Conservation (phyloP, 768 basidiomycete species). For the Russula lepida region DNA sequence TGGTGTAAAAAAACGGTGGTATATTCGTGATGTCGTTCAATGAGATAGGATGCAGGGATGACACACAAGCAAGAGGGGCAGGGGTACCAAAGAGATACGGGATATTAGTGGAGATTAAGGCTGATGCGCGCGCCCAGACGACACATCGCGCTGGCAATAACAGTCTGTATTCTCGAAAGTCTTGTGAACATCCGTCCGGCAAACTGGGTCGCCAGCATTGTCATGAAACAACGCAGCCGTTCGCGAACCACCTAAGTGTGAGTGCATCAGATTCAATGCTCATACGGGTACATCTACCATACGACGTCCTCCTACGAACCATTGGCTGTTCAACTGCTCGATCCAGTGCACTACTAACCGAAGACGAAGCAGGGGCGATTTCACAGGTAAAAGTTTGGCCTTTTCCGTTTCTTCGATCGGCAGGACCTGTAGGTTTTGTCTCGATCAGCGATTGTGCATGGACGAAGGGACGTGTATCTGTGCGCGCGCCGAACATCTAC, state of each 20-base stretch:
- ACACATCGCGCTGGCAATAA: background rate
- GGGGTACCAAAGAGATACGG: background rate
- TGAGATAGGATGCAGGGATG: background rate
- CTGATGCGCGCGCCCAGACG: background rate
- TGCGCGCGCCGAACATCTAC: background rate
- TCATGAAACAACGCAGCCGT: slow-evolving; percentile 54
- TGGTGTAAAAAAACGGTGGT: background rate
- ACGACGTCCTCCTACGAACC: slow-evolving; percentile 31
- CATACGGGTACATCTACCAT: background rate
- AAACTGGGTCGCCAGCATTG: background rate
- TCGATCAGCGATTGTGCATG: slow-evolving; percentile 3
- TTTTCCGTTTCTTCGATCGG: slow-evolving; percentile 90
- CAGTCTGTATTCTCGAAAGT: background rate
- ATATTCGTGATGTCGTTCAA: background rate
- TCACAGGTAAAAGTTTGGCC: slow-evolving; percentile 75
- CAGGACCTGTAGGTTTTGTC: slow-evolving; percentile 39
- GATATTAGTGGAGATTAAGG: background rate
- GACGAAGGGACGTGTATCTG: background rate
- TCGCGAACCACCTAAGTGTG: slow-evolving; percentile 63
- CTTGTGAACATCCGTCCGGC: background rate
- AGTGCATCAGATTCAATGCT: slow-evolving; percentile 2
- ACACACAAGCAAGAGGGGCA: background rate
- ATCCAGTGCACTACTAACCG: slow-evolving; percentile 92
- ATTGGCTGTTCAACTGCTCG: slow-evolving; percentile 57
- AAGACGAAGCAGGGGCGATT: slow-evolving; percentile 67